A percentile compares a stretch with the other conserved stretches of the same genome.
phyloP scores from a whole-genome alignment of 2,329 filamentous ascomycete genomes.

The Calonectria pteridis region DNA sequence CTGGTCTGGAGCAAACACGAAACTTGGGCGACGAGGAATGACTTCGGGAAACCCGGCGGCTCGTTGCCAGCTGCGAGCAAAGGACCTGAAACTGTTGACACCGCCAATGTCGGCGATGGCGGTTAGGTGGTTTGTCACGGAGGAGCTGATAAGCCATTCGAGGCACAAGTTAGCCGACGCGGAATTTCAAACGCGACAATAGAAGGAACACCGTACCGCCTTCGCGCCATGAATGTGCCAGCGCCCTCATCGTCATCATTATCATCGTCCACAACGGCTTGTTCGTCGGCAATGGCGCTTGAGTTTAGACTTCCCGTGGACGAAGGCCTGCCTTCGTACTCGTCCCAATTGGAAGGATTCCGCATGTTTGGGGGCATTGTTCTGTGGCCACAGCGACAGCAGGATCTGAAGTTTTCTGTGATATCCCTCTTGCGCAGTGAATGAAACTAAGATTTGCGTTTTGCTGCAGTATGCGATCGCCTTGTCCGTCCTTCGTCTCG shows the following conservation, averaged over 20 bases:
- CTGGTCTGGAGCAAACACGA: constrained; percentile 72
- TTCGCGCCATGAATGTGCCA: constrained; percentile 43
- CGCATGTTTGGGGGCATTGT: constrained; percentile 47
- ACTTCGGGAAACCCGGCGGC: constrained; percentile 91
- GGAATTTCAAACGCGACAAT: neutral
- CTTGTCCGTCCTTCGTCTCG: neutral
- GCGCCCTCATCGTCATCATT: constrained; percentile 49
- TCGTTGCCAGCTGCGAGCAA: constrained; percentile 91
- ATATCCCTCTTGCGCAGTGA: neutral
- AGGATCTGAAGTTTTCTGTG: neutral
- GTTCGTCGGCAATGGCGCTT: constrained; percentile 58
- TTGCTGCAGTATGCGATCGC: neutral
- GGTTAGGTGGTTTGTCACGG: constrained; percentile 68
- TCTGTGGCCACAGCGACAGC: constrained; percentile 19
- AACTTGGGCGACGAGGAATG: constrained; percentile 81
- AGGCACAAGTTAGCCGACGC: constrained; percentile 16
- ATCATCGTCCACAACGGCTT: constrained; percentile 59
- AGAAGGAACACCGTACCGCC: constrained; percentile 42
- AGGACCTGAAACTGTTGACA: constrained; percentile 94
- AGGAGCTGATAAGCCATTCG: constrained; percentile 60
- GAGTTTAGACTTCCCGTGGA: constrained; percentile 58
- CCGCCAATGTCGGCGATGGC: constrained; percentile 81
- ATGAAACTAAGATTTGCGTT: neutral
- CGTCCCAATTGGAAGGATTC: constrained; percentile 60
- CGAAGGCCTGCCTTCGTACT: constrained; percentile 59